Conservation (phyloP, 1,284 basidiomycete species). For the Cerrena zonata region DNA sequence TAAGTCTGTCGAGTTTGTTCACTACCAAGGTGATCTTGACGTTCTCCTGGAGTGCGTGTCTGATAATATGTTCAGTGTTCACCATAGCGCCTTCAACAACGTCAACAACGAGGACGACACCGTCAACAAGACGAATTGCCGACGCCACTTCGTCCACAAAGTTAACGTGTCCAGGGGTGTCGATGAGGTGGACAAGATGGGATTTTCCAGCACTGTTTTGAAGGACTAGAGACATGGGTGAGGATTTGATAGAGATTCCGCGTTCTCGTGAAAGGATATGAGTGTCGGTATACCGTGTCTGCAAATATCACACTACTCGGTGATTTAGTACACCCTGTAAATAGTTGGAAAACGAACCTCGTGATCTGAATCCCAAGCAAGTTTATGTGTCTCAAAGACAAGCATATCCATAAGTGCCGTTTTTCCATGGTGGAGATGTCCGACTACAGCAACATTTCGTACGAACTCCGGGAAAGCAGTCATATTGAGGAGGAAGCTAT, state of each 20-base stretch:
- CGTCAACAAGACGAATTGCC: constrained; percentile 84
- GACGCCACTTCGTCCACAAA: constrained; percentile 95
- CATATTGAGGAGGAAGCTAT: constrained; percentile 87
- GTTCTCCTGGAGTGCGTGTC: constrained; percentile 82
- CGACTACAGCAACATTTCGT: constrained; percentile 90
- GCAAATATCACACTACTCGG: background rate
- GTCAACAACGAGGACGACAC: constrained; percentile 90
- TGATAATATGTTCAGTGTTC: constrained; percentile 79
- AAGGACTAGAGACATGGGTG: constrained; percentile 90
- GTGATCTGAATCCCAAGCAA: constrained; percentile 86
- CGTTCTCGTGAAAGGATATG: constrained; percentile 85
- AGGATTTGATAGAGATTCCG: constrained; percentile 92
- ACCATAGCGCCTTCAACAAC: constrained; percentile 95
- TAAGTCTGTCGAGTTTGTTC: constrained; percentile 97
- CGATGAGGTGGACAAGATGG: constrained; percentile 87
- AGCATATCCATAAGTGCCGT: constrained; percentile 96
- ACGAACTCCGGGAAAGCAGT: constrained; percentile 91
- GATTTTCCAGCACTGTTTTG: constrained; percentile 88
- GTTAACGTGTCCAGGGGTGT: constrained; percentile 97
- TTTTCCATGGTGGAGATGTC: constrained; percentile 97
- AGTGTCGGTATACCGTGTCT: constrained; percentile 93
- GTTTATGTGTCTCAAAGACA: constrained; percentile 91
- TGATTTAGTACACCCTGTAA: constrained; percentile 9
- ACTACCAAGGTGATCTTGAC: constrained; percentile 90
- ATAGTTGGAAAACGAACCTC: constrained; percentile 51